These are phyloP conservation scores for Metrosideros polymorpha DNA, from an alignment of 441 rosid genomes.

Conservation along the genomic window DNA sequence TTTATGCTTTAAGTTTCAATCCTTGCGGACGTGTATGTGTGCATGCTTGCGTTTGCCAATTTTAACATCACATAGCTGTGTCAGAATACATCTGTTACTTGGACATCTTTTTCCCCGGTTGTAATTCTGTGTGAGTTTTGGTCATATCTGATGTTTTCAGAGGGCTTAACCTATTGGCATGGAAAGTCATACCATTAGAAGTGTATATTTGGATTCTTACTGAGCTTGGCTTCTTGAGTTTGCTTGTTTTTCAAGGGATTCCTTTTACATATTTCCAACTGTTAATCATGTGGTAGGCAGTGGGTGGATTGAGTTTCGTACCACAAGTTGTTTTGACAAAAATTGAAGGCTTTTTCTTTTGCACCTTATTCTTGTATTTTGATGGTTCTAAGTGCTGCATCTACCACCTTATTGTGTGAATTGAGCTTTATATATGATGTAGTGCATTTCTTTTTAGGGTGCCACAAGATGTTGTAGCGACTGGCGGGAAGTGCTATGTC, in stretches of 20 bases:
- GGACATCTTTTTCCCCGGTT: not conserved
- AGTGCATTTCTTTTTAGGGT: slow-evolving; percentile 39
- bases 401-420: not conserved
- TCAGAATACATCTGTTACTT: not conserved
- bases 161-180: not conserved
- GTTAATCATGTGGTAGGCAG: not conserved
- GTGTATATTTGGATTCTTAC: not conserved
- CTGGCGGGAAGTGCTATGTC: slow-evolving; percentile 84
- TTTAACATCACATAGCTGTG: not conserved
- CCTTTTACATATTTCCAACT: not conserved
- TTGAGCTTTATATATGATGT: not conserved
- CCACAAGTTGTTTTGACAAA: not conserved
- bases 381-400: not conserved
- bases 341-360: not conserved
- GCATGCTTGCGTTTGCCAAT: not conserved
- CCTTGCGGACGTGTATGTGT: rapidly evolving
- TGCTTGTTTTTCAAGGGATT: not conserved
- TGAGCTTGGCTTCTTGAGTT: not conserved
- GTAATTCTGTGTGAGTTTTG: not conserved
- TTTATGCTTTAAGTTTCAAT: not conserved
- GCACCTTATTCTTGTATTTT: not conserved
- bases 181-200: not conserved
- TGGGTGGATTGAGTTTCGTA: not conserved
- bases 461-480: slow-evolving; percentile 90
- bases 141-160: not conserved